phyloP scores from a whole-genome alignment of 176 grass and related monocot genomes.

The Oryza nivara region DNA sequence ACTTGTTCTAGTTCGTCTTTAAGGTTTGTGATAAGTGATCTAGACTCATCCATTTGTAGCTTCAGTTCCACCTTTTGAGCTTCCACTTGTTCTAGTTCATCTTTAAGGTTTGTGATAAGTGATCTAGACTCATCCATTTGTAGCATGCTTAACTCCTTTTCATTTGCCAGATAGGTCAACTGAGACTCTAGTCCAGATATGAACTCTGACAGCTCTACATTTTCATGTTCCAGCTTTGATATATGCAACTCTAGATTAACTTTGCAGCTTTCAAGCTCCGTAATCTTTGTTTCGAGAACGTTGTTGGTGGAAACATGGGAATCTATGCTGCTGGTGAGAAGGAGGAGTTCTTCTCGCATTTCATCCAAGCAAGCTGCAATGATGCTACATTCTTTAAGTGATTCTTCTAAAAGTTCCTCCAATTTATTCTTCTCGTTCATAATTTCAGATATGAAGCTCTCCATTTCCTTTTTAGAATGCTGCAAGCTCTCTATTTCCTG shows the following conservation, averaged over 20 bases:
- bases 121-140: constrained; percentile 79
- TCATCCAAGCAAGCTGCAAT: constrained; percentile 80
- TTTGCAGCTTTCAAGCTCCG: constrained; percentile 71
- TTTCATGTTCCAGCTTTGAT: constrained; percentile 77
- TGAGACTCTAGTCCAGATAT: constrained; percentile 83
- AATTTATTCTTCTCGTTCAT: constrained; percentile 61
- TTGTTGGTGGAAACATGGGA: constrained; percentile 64
- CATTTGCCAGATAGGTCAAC: constrained; percentile 57
- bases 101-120: constrained; percentile 71
- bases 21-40: too few relatives aligned
- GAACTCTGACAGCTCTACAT: constrained; percentile 65
- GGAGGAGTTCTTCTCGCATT: constrained; percentile 60
- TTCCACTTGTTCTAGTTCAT: constrained; percentile 64
- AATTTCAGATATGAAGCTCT: constrained; percentile 59
- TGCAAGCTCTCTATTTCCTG: constrained; percentile 59
- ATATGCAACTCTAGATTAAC: constrained; percentile 68
- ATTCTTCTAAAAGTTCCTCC: constrained; percentile 58
- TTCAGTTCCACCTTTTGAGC: constrained; percentile 55
- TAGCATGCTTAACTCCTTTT: constrained; percentile 62
- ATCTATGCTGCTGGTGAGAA: constrained; percentile 57
- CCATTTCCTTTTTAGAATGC: constrained; percentile 64
- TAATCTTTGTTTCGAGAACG: constrained; percentile 58
- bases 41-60: too few relatives aligned
- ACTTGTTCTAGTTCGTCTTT: too few relatives aligned
- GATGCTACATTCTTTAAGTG: constrained; percentile 63